These are phyloP conservation scores for Hortiboletus flavorubellus DNA, from an alignment of 768 basidiomycete genomes.

Conservation along the genomic window DNA sequence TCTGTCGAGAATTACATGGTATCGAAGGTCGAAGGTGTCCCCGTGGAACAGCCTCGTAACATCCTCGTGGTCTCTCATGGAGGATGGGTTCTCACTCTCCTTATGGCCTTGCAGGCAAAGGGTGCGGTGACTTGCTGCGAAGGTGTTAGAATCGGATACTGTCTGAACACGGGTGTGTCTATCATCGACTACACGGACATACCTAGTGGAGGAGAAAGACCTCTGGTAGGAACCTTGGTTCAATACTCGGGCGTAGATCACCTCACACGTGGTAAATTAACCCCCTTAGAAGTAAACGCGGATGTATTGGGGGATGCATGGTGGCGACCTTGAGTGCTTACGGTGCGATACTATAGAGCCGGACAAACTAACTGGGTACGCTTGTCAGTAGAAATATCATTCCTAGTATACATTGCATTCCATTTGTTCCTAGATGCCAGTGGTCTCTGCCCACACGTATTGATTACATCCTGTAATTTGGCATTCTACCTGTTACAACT, in stretches of 20 bases:
- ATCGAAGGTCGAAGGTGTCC: not conserved
- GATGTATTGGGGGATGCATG: conserved; percentile 37
- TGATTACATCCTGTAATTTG: not conserved
- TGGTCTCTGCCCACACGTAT: not conserved
- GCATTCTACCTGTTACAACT: not conserved
- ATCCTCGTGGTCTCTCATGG: conserved; percentile 30
- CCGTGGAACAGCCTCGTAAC: not conserved
- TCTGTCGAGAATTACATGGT: conserved; percentile 1
- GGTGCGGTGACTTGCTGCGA: conserved; percentile 35
- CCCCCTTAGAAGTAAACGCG: conserved; percentile 43
- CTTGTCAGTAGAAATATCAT: no score
- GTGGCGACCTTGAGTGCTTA: not conserved
- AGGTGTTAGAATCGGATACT: conserved; percentile 18
- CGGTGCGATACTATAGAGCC: no score
- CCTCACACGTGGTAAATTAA: conserved; percentile 30
- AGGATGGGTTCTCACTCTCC: conserved; percentile 47
- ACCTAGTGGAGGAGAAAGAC: conserved; percentile 11
- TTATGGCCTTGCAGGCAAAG: conserved; percentile 42
- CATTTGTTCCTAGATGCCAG: no score
- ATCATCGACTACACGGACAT: conserved; percentile 47
- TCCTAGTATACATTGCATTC: no score
- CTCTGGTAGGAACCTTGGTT: conserved; percentile 36
- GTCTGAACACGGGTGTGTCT: conserved; percentile 35
- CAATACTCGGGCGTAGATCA: conserved; percentile 55
- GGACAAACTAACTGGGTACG: no score